Evolutionary conservation across 1,139 yeast genomes (phyloP).

Genomic region (Debaryomyces singareniensis): DNA sequence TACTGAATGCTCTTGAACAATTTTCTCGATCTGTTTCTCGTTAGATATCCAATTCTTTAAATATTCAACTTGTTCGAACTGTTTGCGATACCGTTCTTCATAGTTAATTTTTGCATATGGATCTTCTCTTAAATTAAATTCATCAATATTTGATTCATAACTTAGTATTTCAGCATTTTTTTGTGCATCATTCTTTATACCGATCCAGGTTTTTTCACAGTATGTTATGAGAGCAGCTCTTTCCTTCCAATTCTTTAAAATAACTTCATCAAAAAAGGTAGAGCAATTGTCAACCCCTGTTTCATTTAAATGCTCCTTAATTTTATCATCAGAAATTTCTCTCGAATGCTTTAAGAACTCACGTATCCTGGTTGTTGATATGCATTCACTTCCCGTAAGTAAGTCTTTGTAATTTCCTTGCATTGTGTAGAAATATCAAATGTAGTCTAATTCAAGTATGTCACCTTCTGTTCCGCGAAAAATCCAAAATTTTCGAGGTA

Average conservation of each 20-base stretch:
- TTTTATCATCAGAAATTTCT: constrained; percentile 33
- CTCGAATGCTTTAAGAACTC: constrained; percentile 35
- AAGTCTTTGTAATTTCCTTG: constrained; percentile 1
- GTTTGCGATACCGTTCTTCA: constrained; percentile 15
- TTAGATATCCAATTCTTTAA: constrained; percentile 34
- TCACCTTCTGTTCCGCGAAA: background rate
- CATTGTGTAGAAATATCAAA: no score
- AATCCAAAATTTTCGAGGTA: no score
- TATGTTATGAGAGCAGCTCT: constrained; percentile 24
- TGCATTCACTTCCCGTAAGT: constrained; percentile 24
- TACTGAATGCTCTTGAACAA: constrained; percentile 28
- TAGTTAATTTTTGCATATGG: constrained; percentile 33
- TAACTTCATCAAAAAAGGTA: constrained; percentile 18
- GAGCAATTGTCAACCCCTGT: constrained; percentile 19
- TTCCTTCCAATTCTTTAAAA: constrained; percentile 34
- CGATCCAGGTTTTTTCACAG: constrained; percentile 22
- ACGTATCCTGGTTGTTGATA: constrained; percentile 26
- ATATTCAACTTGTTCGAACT: constrained; percentile 19
- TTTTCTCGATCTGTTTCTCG: constrained; percentile 28
- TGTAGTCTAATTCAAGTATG: no score
- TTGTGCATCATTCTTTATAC: constrained; percentile 12
- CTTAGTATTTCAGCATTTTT: background rate
- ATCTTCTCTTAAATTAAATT: constrained; percentile 29
- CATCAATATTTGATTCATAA: constrained; percentile 1
- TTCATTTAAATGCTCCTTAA: constrained; percentile 34